Conservation (phyloP, 2,329 filamentous ascomycete species). For the Alternaria atra region DNA sequence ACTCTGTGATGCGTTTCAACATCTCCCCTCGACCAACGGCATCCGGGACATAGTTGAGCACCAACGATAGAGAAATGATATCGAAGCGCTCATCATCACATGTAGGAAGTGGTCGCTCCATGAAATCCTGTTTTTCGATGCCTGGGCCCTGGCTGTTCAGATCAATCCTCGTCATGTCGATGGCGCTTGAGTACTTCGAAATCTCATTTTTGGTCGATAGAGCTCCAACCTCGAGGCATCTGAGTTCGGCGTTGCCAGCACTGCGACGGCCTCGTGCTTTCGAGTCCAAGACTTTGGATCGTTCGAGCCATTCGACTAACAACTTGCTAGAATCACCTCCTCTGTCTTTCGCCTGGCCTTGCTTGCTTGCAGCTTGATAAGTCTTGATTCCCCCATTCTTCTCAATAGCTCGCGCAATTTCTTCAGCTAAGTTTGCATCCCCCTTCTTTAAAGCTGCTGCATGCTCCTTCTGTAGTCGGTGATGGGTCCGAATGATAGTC, state of each 20-base stretch:
- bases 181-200: constrained; percentile 70
- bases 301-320: constrained; percentile 66
- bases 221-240: constrained; percentile 88
- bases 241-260: constrained; percentile 50
- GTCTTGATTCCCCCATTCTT: constrained; percentile 66
- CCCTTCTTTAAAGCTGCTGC: constrained; percentile 59
- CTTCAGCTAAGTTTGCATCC: constrained; percentile 51
- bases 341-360: constrained; percentile 67
- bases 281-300: constrained; percentile 32
- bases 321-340: constrained; percentile 71
- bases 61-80: constrained; percentile 88
- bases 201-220: constrained; percentile 86
- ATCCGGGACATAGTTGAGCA: constrained; percentile 92
- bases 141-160: constrained; percentile 83
- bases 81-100: constrained; percentile 75
- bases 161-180: constrained; percentile 86
- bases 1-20: constrained; percentile 62
- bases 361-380: constrained; percentile 70
- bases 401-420: constrained; percentile 61
- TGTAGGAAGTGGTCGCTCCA: constrained; percentile 79
- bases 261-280: constrained; percentile 12
- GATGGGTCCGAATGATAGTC: constrained; percentile 67
- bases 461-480: constrained; percentile 66
- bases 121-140: constrained; percentile 92
- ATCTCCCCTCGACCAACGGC: constrained; percentile 80